phyloP scores from a whole-genome alignment of 2,329 filamentous ascomycete genomes.

The Talaromyces sp. region DNA sequence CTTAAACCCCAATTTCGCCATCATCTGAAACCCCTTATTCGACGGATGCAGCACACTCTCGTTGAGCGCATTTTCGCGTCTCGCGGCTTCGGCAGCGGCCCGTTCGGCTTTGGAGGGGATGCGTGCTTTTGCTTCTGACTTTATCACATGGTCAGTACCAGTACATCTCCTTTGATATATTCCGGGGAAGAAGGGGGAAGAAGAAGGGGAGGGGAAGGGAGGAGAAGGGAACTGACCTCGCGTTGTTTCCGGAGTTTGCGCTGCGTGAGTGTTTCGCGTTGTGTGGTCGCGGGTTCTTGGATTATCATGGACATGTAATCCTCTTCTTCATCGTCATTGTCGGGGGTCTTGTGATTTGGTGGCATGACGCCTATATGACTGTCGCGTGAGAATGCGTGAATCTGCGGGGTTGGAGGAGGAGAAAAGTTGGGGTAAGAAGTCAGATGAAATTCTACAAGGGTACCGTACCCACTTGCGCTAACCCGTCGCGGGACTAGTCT shows the following conservation, averaged over 20 bases:
- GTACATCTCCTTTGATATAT: constrained; percentile 39
- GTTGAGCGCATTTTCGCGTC: constrained; percentile 72
- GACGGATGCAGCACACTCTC: constrained; percentile 69
- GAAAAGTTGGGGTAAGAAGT: background rate
- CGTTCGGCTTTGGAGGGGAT: constrained; percentile 77
- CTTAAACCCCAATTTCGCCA: constrained; percentile 92
- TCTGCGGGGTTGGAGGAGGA: background rate
- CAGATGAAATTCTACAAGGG: background rate
- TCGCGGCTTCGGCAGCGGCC: constrained; percentile 68
- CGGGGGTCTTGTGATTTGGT: background rate
- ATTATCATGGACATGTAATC: constrained; percentile 99
- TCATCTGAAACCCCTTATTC: constrained; percentile 92
- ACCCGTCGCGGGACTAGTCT: background rate
- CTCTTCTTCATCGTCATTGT: constrained; percentile 61
- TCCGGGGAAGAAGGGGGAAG: constrained; percentile 31
- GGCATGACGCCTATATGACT: background rate
- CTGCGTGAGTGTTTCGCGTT: constrained; percentile 64
- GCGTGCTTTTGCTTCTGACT: constrained; percentile 66
- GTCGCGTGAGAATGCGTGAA: background rate
- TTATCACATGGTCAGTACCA: constrained; percentile 47
- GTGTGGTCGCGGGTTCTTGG: constrained; percentile 55
- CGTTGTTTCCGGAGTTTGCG: constrained; percentile 54
- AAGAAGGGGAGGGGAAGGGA: too few species aligned
- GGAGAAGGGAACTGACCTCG: constrained; percentile 41
- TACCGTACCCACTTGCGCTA: background rate